Evolutionary conservation across 2,329 filamentous ascomycete genomes (phyloP), one percentile per base, ranked within the genome.

Genomic region (Penicillium sumatraense): DNA sequence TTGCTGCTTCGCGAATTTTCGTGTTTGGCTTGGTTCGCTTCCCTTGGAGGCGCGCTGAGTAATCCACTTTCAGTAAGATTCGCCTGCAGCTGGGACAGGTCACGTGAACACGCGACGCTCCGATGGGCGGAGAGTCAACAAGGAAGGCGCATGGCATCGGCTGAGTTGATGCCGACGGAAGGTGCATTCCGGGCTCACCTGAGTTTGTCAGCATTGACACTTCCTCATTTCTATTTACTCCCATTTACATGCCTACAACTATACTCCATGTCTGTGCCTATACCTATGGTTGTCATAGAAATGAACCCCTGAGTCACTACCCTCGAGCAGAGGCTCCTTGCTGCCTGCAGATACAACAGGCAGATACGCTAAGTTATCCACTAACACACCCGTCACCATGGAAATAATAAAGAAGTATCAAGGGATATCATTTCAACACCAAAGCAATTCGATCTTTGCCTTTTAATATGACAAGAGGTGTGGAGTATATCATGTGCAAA

Each of bases 1-100:
- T 53, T 59, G n/a, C 38, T 59, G 53, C 60, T 68, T n/a, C 69
- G 69, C 68, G 68, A 68, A 62, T 68, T 71, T 69, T 71, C 68
- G 68, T 69, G 68, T 70, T 68, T 63, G 66, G 58, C 40, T 52
- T 59, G 62, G 62, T 67, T 68, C 61, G 65, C 50, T 54, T 62
- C 53, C 67, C 61, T 69, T 62, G 53, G 53, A 5, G 18, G 23
- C 46, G 57, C 38, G 51, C 55, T 56, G 60, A 56, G 50, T 44
- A 49, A 61, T 57, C 58, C 55, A 58, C 49, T 51, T 21, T 24
- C 13, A 20, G 38, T 21, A 21, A n/a, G n/a, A n/a, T n/a, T n/a
- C n/a, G n/a, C n/a, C n/a, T n/a, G n/a, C n/a, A n/a, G n/a, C n/a
- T n/a, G n/a, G n/a, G n/a, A n/a, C 2, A 9, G 21, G 54, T 67